Evolutionary conservation across 345 rosid genomes (phyloP).

Genomic region (Ceriops decandra): DNA sequence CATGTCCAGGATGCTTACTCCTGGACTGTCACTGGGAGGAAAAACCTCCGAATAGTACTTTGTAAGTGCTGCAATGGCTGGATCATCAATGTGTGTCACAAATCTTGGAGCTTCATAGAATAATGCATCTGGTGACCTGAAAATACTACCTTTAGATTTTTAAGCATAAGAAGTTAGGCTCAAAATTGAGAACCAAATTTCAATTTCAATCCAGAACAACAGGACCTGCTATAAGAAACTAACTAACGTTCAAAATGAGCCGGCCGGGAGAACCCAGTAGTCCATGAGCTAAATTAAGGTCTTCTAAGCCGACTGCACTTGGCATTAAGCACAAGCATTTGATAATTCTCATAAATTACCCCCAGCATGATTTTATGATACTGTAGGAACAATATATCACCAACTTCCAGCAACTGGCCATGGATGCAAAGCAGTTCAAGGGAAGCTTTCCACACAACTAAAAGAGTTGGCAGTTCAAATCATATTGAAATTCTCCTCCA

Average conservation of each 20-base stretch:
- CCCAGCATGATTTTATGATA: not conserved
- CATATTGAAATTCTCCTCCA: not conserved
- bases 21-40: conserved; percentile 74
- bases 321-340: too few relatives aligned
- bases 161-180: conserved; percentile 1
- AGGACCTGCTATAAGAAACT: too few relatives aligned
- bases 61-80: conserved; percentile 81
- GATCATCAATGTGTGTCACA: conserved; percentile 90
- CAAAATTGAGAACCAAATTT: too few relatives aligned
- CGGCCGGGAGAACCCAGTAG: too few relatives aligned
- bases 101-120: conserved; percentile 84
- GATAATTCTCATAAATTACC: not conserved
- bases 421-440: not conserved
- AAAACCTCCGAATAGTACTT: conserved; percentile 72
- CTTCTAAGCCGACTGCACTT: not conserved
- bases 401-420: not conserved
- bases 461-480: not conserved
- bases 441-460: not conserved
- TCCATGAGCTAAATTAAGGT: too few relatives aligned
- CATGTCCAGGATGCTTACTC: conserved; percentile 78
- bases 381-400: not conserved
- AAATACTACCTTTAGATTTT: conserved; percentile 1
- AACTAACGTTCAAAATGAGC: too few relatives aligned
- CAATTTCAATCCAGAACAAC: too few relatives aligned
- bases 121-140: conserved; percentile 67